Conservation (phyloP, 2,329 filamentous ascomycete genomes). For the Microdochium nivale region DNA sequence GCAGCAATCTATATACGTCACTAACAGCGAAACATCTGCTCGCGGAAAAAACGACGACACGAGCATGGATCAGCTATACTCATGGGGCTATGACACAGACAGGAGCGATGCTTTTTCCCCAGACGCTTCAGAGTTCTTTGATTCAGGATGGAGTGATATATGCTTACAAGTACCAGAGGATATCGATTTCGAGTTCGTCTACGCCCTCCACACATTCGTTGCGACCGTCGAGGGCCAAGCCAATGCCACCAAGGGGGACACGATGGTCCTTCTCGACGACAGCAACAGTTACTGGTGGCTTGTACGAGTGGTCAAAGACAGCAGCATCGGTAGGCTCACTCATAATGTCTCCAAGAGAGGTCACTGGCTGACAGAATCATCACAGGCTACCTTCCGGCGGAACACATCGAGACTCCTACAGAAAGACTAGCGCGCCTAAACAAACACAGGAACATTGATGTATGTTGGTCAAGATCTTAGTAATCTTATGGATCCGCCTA, state of each 20-base stretch:
- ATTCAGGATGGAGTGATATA: slow-evolving; percentile 66
- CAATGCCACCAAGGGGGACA: slow-evolving; percentile 96
- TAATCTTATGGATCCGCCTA: not conserved
- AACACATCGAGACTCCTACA: slow-evolving; percentile 97
- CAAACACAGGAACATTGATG: slow-evolving; percentile 97
- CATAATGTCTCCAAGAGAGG: not conserved
- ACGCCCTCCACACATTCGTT: slow-evolving; percentile 94
- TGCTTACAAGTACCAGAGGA: slow-evolving; percentile 95
- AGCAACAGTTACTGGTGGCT: slow-evolving; percentile 99
- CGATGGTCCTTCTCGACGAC: slow-evolving; percentile 95
- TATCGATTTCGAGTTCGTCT: slow-evolving; percentile 99
- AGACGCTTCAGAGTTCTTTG: slow-evolving; percentile 54
- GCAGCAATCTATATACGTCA: slow-evolving; percentile 4
- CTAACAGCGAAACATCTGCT: slow-evolving; percentile 15
- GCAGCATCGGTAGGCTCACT: slow-evolving; percentile 64
- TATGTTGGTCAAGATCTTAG: slow-evolving; percentile 35
- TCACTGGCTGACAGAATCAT: slow-evolving; percentile 12
- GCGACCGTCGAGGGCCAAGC: slow-evolving; percentile 97
- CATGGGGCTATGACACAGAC: slow-evolving; percentile 55
- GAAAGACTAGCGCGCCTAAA: slow-evolving; percentile 89
- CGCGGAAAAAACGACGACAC: slow-evolving; percentile 6
- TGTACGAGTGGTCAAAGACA: slow-evolving; percentile 93
- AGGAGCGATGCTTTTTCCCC: slow-evolving; percentile 42
- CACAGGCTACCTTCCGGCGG: slow-evolving; percentile 85
- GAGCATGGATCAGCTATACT: slow-evolving; percentile 24